phyloP scores from a whole-genome alignment of 805 yeast genomes.

The Vanderwaltozyma polyspora region DNA sequence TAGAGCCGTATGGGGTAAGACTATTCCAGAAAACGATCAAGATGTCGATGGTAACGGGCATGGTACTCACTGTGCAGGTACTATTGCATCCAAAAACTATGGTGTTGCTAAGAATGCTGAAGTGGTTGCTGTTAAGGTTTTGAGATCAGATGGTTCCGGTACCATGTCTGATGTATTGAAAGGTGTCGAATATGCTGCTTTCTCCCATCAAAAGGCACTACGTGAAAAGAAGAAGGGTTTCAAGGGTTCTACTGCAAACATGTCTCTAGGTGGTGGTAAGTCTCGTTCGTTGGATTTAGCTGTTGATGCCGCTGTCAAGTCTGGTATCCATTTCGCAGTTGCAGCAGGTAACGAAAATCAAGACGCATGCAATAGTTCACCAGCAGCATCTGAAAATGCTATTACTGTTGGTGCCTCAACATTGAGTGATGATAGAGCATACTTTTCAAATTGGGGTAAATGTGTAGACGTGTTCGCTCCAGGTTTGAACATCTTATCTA shows the following conservation, averaged over 20 bases:
- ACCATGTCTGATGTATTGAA: constrained; percentile 73
- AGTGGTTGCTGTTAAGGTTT: constrained; percentile 73
- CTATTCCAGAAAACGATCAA: constrained; percentile 60
- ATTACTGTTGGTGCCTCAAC: constrained; percentile 95
- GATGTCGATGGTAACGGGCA: constrained; percentile 84
- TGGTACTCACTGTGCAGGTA: constrained; percentile 97
- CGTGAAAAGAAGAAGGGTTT: constrained; percentile 39
- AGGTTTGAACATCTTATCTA: constrained; percentile 79
- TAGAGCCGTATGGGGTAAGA: constrained; percentile 79
- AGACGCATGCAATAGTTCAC: constrained; percentile 87
- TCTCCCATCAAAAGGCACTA: background rate
- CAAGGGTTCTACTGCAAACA: constrained; percentile 81
- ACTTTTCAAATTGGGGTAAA: constrained; percentile 88
- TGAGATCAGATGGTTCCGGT: constrained; percentile 75
- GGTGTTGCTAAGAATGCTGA: constrained; percentile 80
- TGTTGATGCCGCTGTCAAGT: constrained; percentile 77
- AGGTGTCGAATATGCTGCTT: constrained; percentile 79
- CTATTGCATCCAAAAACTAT: constrained; percentile 66
- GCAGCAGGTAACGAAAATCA: constrained; percentile 94
- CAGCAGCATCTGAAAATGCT: constrained; percentile 76
- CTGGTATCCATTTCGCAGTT: constrained; percentile 86
- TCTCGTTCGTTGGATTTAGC: constrained; percentile 81
- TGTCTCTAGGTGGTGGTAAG: constrained; percentile 91
- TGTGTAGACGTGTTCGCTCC: constrained; percentile 98
- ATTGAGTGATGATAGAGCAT: constrained; percentile 79